Evolutionary conservation across 2,329 filamentous ascomycete species (phyloP), one percentile per base, ranked within the genome.

Genomic region (Pyrenophora teres): DNA sequence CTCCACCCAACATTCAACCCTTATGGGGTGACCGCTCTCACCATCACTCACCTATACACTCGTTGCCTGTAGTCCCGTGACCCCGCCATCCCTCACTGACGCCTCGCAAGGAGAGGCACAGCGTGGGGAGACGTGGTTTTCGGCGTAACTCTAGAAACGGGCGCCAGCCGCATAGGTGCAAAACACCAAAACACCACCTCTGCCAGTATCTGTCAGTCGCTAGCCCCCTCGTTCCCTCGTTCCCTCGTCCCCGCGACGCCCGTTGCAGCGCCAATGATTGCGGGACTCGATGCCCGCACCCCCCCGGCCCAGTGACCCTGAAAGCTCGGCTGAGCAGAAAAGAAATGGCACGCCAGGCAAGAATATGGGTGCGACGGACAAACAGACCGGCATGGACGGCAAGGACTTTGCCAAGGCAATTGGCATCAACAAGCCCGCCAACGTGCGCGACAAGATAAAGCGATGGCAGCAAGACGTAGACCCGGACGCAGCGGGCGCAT

Each of bases 401-500:
- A 63, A 62, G 51, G 70, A 74, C 54, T 72, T 74, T 51, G 72
- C 71, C 37, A 74, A 74, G 60, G 72, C 71, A 50, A 74, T 74
- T 57, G 71, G 70, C 58, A 74, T 74, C 58, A 67, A 73, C 64
- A 67, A 70, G 59, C 71, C 71, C 44, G 77, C 74, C 63, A 79
- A 80, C 62, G 77, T 95, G 40, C 84, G 84, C 56, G 88, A 90
- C 60, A 86, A 92, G 65, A 89, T 96, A 46, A 87, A 87, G 62
- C 83, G 87, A 74, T 96, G 92, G 92, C 91, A 96, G 73, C 87
- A 87, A 67, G 80, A 87, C 60, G 90, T 88, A 65, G 88, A 87
- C 30, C 82, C 83, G 5, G 87, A 86, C 21, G 53, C 52, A 10
- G 52, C 55, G 9, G 52, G 51, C 35, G 39, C 40, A 13, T 50